Conservation (phyloP, 1,139 yeast species). For the Zygosaccharomyces pseudobailii region DNA sequence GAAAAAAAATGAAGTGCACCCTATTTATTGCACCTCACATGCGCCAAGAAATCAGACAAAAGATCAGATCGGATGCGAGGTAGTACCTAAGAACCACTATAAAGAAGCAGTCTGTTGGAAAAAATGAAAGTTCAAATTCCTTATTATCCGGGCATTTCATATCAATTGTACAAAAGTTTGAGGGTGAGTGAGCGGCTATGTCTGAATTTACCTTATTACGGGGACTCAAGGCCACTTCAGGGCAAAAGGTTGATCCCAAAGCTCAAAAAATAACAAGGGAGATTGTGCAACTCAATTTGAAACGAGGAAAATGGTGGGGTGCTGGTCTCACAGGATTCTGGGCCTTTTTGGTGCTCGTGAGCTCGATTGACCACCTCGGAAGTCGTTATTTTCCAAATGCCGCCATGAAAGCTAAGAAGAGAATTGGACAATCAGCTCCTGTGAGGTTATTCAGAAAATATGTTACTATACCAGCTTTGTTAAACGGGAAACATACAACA, state of each 20-base stretch:
- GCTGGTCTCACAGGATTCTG: constrained; percentile 46
- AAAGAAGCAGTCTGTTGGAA: background rate
- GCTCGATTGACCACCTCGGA: constrained; percentile 38
- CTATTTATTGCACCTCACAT: background rate
- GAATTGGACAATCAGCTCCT: constrained; percentile 31
- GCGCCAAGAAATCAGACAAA: background rate
- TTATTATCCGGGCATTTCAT: background rate
- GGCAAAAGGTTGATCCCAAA: background rate
- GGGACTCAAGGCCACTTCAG: background rate
- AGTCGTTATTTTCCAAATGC: constrained; percentile 9
- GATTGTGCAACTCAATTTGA: background rate
- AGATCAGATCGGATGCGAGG: background rate
- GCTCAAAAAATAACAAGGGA: background rate
- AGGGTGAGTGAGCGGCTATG: background rate
- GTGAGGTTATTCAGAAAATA: constrained; percentile 42
- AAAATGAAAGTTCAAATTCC: background rate
- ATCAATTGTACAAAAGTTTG: background rate
- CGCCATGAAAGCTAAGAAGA: background rate
- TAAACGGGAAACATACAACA: constrained; percentile 28
- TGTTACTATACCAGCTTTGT: constrained; percentile 45
- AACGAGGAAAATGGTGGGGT: constrained; percentile 43
- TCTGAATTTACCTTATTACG: background rate
- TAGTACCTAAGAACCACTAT: background rate
- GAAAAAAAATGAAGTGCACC: background rate
- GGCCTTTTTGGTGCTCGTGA: constrained; percentile 41